Evolutionary conservation across 257 asterid species (phyloP).

Genomic region (Dorcoceras hygrometricum): DNA sequence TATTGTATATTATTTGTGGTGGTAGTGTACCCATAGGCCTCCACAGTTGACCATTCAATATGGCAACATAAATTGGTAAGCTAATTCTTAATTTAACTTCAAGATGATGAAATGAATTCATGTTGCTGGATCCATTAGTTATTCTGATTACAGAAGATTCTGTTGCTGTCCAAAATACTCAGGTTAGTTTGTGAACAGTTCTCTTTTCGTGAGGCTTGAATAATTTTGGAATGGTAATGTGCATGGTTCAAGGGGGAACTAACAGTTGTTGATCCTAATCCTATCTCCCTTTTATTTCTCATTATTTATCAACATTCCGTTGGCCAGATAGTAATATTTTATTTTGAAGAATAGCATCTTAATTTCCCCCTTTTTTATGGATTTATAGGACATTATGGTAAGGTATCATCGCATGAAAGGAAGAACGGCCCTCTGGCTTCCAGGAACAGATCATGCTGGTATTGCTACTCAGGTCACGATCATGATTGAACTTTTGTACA

Average conservation of each 20-base stretch:
- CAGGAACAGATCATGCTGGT: slow-evolving; percentile 99
- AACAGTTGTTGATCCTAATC: slow-evolving; percentile 6
- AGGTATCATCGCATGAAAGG: slow-evolving; percentile 94
- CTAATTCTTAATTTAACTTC: neutral
- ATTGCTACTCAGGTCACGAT: slow-evolving; percentile 88
- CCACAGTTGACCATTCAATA: neutral
- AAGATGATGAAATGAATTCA: neutral
- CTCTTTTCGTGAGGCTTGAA: neutral
- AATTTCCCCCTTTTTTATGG: slow-evolving; percentile 9
- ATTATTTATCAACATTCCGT: neutral
- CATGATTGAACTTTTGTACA: neutral
- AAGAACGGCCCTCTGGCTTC: slow-evolving; percentile 95
- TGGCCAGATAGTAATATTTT: slow-evolving; percentile 2
- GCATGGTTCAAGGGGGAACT: neutral
- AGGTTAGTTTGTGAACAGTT: neutral
- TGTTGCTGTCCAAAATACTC: neutral
- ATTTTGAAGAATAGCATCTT: neutral
- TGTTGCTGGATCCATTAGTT: neutral
- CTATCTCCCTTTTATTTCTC: neutral
- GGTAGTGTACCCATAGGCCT: neutral
- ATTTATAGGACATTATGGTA: slow-evolving; percentile 85
- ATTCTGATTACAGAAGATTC: neutral
- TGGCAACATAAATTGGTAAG: neutral
- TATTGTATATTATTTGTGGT: neutral
- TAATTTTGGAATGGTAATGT: slow-evolving; percentile 3